These are phyloP conservation scores for Aspergillus olivimuriae DNA, from an alignment of 495 filamentous ascomycete species.

Conservation along the genomic window DNA sequence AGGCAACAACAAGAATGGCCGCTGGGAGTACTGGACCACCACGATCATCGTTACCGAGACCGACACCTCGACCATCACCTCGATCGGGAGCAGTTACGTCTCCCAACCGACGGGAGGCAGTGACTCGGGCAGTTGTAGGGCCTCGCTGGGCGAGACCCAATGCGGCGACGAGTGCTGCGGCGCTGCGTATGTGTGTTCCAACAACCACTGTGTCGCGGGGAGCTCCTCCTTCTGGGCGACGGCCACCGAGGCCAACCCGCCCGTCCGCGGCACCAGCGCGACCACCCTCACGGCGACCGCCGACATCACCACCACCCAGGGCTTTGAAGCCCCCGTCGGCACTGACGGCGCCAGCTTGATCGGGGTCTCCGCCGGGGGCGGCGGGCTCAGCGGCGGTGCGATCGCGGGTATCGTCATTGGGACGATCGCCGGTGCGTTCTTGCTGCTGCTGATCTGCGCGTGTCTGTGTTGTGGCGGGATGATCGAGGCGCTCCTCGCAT, in stretches of 20 bases:
- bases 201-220: constrained; percentile 32
- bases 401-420: constrained; percentile 96
- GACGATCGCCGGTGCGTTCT: constrained; percentile 64
- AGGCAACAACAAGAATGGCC: constrained; percentile 16
- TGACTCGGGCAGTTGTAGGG: constrained; percentile 44
- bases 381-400: constrained; percentile 69
- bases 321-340: constrained; percentile 50
- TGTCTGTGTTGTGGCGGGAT: constrained; percentile 65
- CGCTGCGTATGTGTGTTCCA: constrained; percentile 58
- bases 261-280: constrained; percentile 65
- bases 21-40: constrained; percentile 58
- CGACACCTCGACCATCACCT: constrained; percentile 57
- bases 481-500: constrained; percentile 56
- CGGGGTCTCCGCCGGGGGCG: constrained; percentile 37
- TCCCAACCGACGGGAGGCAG: constrained; percentile 21
- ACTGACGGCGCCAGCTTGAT: constrained; percentile 44
- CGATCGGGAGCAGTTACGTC: constrained; percentile 54
- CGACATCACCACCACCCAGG: constrained; percentile 51
- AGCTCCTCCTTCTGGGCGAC: constrained; percentile 35
- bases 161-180: constrained; percentile 76
- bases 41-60: constrained; percentile 60
- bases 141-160: constrained; percentile 51
- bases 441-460: constrained; percentile 68
- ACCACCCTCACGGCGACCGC: constrained; percentile 50
- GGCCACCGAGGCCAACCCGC: constrained; percentile 43